Evolutionary conservation across 202 grass and related monocot species (phyloP).

Genomic region (Alloteropsis angusta): DNA sequence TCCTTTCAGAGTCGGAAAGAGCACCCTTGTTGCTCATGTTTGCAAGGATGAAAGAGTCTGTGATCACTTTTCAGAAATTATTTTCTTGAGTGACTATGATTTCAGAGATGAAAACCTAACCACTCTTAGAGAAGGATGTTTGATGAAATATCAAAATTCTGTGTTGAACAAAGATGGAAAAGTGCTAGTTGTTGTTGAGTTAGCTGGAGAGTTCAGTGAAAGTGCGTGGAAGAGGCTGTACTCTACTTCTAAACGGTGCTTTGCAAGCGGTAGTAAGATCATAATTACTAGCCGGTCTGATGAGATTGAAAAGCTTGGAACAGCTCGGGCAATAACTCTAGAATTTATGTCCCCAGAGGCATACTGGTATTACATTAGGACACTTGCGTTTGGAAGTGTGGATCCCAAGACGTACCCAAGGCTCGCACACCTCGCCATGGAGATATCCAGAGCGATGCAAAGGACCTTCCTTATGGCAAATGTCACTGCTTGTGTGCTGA

Average conservation of each 20-base stretch:
- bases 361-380: constrained; percentile 16
- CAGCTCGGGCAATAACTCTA: background rate
- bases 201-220: background rate
- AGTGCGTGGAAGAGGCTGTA: background rate
- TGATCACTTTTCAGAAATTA: background rate
- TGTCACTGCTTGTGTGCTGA: background rate
- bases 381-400: background rate
- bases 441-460: background rate
- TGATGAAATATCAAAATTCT: background rate
- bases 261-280: background rate
- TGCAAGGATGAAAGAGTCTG: background rate
- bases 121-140: background rate
- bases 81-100: background rate
- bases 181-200: background rate
- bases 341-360: background rate
- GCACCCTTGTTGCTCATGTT: background rate
- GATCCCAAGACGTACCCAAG: background rate
- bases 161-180: background rate
- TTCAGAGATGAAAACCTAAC: no score
- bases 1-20: background rate
- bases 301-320: background rate
- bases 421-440: background rate
- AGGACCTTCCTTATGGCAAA: background rate
- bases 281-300: background rate
- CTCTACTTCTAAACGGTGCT: background rate